These are phyloP conservation scores for Fusarium sp. DNA, from an alignment of 2,329 filamentous ascomycete species.

Conservation along the genomic window DNA sequence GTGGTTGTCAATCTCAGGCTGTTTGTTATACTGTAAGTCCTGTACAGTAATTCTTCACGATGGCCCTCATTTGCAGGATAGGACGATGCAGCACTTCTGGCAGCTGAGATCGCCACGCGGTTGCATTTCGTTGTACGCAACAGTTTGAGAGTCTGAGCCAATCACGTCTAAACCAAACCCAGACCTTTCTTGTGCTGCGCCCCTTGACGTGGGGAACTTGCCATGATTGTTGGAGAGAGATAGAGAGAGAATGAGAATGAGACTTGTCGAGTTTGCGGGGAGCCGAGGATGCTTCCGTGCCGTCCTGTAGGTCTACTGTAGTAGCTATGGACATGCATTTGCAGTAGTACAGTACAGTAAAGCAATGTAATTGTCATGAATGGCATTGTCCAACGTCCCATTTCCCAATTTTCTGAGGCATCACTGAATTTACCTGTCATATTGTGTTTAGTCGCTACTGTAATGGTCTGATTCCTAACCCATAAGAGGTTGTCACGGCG, in stretches of 20 bases:
- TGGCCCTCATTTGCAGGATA: constrained; percentile 21
- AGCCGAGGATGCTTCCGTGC: constrained; percentile 21
- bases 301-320: constrained; percentile 15
- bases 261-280: constrained; percentile 18
- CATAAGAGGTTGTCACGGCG: constrained; percentile 16
- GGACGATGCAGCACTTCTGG: constrained; percentile 4
- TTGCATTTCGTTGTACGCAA: constrained; percentile 28
- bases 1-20: constrained; percentile 9
- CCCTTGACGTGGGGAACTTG: constrained; percentile 24
- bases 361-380: neutral
- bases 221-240: constrained; percentile 5
- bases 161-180: constrained; percentile 14
- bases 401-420: constrained; percentile 2
- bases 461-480: constrained; percentile 9
- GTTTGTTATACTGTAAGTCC: constrained; percentile 7
- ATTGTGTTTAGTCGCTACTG: constrained; percentile 3
- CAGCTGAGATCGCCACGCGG: constrained; percentile 29
- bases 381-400: constrained; percentile 14
- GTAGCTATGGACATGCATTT: neutral
- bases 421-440: constrained; percentile 32
- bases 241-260: constrained; percentile 3
- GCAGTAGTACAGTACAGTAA: neutral
- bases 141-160: constrained; percentile 15
- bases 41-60: neutral
- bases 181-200: constrained; percentile 17